Percentiles rank a stretch among this genome's conserved stretches.
Conservation (phyloP, 352 stramenopile species). For the Globisporangium canariense region DNA sequence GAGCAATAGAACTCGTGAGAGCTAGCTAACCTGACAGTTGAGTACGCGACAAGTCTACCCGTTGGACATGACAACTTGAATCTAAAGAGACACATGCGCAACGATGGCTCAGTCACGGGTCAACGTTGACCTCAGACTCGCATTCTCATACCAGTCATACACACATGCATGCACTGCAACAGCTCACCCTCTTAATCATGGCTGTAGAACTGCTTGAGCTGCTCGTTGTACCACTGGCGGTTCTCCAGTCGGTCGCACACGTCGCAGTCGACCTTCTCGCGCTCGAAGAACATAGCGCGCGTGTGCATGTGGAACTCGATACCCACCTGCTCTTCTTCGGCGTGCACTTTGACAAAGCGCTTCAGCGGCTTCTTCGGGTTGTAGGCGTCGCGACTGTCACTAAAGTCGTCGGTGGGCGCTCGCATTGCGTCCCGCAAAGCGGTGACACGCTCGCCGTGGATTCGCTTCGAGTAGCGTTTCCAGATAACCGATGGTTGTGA, state of each 20-base stretch:
- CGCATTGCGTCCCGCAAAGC: slow-evolving; percentile 32
- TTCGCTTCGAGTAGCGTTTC: slow-evolving; percentile 40
- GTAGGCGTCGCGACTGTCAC: slow-evolving; percentile 47
- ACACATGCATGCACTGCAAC: neutral
- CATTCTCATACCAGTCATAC: neutral
- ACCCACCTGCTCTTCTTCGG: slow-evolving; percentile 35
- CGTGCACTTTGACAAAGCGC: slow-evolving; percentile 44
- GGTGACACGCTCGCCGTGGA: slow-evolving; percentile 25
- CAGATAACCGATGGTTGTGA: slow-evolving; percentile 19
- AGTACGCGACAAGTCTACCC: no score
- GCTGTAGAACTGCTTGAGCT: slow-evolving; percentile 14
- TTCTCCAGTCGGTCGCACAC: slow-evolving; percentile 53
- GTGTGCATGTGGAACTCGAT: slow-evolving; percentile 35
- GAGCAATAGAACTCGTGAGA: no score
- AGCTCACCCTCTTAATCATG: neutral
- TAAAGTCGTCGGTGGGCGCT: slow-evolving; percentile 33
- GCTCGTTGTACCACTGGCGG: slow-evolving; percentile 30
- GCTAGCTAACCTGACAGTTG: no score
- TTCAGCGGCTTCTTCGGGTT: slow-evolving; percentile 36
- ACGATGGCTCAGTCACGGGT: no score
- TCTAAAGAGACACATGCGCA: no score
- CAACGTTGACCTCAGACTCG: no score
- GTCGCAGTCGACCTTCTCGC: slow-evolving; percentile 43
- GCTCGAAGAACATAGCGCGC: slow-evolving; percentile 43
- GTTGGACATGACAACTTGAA: no score